A percentile compares a stretch with the other conserved stretches of the same genome.
Evolutionary conservation across 1,284 basidiomycete genomes (phyloP).

Genomic region (Cronartium quercuum): DNA sequence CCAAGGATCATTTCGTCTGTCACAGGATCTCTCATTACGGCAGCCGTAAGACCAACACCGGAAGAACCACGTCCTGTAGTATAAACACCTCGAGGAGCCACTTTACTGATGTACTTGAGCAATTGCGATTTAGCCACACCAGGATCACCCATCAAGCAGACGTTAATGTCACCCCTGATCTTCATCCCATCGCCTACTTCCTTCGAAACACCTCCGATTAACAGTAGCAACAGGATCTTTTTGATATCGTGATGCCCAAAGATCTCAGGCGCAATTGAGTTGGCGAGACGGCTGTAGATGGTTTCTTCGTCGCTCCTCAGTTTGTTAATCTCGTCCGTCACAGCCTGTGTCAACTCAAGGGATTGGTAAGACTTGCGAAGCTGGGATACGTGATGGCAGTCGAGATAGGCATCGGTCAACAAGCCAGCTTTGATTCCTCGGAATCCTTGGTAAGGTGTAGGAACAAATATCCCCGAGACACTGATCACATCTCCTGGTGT

Average conservation of each 20-base stretch:
- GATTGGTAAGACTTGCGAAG: slow-evolving; percentile 96
- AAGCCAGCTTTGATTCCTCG: slow-evolving; percentile 86
- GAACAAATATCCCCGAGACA: slow-evolving; percentile 79
- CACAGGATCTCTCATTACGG: slow-evolving; percentile 98
- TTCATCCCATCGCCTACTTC: slow-evolving; percentile 95
- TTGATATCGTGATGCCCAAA: slow-evolving; percentile 98
- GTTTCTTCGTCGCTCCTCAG: slow-evolving; percentile 65
- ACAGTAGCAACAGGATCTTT: slow-evolving; percentile 85
- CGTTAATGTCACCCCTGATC: slow-evolving; percentile 94
- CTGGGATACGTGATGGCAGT: slow-evolving; percentile 82
- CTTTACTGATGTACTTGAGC: slow-evolving; percentile 96
- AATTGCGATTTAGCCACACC: slow-evolving; percentile 99
- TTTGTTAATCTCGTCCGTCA: slow-evolving; percentile 64
- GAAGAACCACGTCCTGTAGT: slow-evolving; percentile 97
- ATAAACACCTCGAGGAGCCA: slow-evolving; percentile 94
- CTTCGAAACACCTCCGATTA: slow-evolving; percentile 95
- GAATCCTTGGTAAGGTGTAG: slow-evolving; percentile 82
- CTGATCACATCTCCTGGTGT: slow-evolving; percentile 95
- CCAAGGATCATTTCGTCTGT: slow-evolving; percentile 99
- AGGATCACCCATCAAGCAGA: slow-evolving; percentile 98
- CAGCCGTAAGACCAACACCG: slow-evolving; percentile 95
- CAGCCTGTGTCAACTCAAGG: slow-evolving; percentile 84
- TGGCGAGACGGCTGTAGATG: slow-evolving; percentile 73
- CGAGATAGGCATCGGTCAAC: slow-evolving; percentile 93
- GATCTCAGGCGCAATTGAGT: slow-evolving; percentile 88